A percentile compares a stretch with the other conserved stretches of the same genome.
phyloP scores from a whole-genome alignment of 164 flowering plant species.

The Vitis vinifera region DNA sequence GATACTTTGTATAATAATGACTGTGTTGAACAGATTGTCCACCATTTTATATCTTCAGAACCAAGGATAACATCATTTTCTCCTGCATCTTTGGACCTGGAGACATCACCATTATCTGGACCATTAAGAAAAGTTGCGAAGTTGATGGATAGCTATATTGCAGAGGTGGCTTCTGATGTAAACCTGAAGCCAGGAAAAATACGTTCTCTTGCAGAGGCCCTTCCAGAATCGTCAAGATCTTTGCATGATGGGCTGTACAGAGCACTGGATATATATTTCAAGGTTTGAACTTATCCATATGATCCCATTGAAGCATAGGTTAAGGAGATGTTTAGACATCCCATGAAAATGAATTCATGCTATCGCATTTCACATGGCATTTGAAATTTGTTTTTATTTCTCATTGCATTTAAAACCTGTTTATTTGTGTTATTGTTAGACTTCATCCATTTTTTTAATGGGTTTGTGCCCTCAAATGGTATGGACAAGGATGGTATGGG shows the following conservation, averaged over 20 bases:
- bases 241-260: constrained; percentile 93
- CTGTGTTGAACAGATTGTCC: constrained; percentile 69
- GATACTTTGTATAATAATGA: constrained; percentile 77
- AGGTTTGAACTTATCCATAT: constrained; percentile 48
- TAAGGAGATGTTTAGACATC: neutral
- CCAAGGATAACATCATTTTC: constrained; percentile 45
- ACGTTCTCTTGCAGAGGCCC: constrained; percentile 69
- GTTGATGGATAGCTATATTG: constrained; percentile 76
- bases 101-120: constrained; percentile 56
- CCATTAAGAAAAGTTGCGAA: constrained; percentile 63
- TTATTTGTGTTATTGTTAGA: neutral
- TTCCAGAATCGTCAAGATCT: constrained; percentile 81
- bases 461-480: no score
- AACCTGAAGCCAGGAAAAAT: constrained; percentile 80
- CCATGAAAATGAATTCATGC: neutral
- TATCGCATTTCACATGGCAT: neutral
- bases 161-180: constrained; percentile 92
- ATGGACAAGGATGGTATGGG: no score
- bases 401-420: neutral
- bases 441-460: neutral
- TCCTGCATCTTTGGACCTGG: constrained; percentile 55
- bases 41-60: constrained; percentile 64
- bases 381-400: neutral
- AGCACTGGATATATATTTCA: constrained; percentile 87
- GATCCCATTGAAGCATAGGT: neutral